Evolutionary conservation across 2,329 filamentous ascomycete genomes (phyloP), one percentile per base, ranked within the genome.

Genomic region (Ilyonectria robusta): DNA sequence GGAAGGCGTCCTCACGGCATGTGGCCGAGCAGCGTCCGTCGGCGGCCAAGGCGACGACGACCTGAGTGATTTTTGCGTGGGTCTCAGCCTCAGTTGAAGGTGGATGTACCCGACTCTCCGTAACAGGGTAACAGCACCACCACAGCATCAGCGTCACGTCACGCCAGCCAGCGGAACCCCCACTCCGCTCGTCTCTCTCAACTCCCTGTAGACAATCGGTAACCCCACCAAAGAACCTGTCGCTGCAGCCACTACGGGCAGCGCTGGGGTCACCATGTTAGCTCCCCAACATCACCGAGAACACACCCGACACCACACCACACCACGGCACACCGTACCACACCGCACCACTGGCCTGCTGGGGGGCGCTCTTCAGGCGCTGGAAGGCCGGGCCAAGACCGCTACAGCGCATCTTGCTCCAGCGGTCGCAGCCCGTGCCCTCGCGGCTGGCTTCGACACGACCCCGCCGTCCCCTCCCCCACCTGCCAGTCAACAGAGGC

Each of bases 381-480:
- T 50, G 47, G 2, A 13, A 31, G 19, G 10, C 44, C 9, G 44
- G 42, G 44, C 8, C 42, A 19, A 10, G 19, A 46, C n/a, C 47
- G 55, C 40, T 33, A 13, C 57, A 44, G 58, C 47, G 58, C 58
- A 17, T 44, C 35, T 60, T 60, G 47, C 57, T 51, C 35, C 50
- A 50, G 47, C 48, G 57, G 33, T 53, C 23, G 35, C 40, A 21
- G 46, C 48, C 57, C 57, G 48, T 59, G 48, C 48, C 37, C 37
- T 54, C 48, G 58, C 53, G 48, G 51, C 37, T 53, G 51, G 58
- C 48, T 17, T 29, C 59, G 62, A 37, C 37, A 17, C 11, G 50
- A 60, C 63, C 51, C 51, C 57, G 44, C 51, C 57, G 46, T 54
- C 62, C 62, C 62, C 55, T 64, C 62, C 62, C 62, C 62, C 62